phyloP scores from a whole-genome alignment of 2,329 filamentous ascomycete species.

The Fusarium heterosporum region DNA sequence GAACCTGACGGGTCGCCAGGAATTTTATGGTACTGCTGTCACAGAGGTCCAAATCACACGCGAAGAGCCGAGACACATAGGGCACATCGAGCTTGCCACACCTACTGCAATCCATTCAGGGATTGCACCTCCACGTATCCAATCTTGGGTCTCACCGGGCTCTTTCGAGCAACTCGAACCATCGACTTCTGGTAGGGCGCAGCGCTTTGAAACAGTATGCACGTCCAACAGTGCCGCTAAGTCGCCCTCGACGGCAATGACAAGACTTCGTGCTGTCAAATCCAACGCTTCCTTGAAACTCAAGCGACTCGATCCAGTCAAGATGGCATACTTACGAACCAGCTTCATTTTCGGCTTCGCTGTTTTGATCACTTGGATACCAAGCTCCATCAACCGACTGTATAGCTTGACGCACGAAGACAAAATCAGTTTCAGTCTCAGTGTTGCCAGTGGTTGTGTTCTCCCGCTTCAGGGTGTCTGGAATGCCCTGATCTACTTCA shows the following conservation, averaged over 20 bases:
- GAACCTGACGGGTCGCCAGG: constrained; percentile 46
- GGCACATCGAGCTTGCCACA: constrained; percentile 5
- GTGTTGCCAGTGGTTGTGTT: constrained; percentile 76
- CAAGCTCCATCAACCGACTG: constrained; percentile 78
- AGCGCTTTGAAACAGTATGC: constrained; percentile 49
- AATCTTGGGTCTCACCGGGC: constrained; percentile 44
- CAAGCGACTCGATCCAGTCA: constrained; percentile 62
- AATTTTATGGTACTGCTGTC: constrained; percentile 60
- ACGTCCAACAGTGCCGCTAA: constrained; percentile 42
- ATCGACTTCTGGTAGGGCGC: constrained; percentile 26
- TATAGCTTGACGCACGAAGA: constrained; percentile 69
- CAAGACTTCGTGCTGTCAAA: constrained; percentile 42
- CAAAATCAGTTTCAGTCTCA: constrained; percentile 70
- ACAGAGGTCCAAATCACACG: constrained; percentile 62
- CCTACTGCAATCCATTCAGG: constrained; percentile 33
- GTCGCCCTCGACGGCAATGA: constrained; percentile 29
- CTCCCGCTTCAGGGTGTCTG: constrained; percentile 83
- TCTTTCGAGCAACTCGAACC: constrained; percentile 30
- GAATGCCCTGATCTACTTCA: constrained; percentile 82
- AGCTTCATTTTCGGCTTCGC: constrained; percentile 71
- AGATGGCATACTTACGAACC: constrained; percentile 69
- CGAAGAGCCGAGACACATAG: constrained; percentile 36
- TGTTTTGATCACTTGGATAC: constrained; percentile 70
- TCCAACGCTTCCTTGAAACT: constrained; percentile 50
- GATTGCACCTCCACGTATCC: constrained; percentile 32